Base-by-base conservation (phyloP, 495 filamentous ascomycete species). In the Tetracladium setigerum region DNA sequence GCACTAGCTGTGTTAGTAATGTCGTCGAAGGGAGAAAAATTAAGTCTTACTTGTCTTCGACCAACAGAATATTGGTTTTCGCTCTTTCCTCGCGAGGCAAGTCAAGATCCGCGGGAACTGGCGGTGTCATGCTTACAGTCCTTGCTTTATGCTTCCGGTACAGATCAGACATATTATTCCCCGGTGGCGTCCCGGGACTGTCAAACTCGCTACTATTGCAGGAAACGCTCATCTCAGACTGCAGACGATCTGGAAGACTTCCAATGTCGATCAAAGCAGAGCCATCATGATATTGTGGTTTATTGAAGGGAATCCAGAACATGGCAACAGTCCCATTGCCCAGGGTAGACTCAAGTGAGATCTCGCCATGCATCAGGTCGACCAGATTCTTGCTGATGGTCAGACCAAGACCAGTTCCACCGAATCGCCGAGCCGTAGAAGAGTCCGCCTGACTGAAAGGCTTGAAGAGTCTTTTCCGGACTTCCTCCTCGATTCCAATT, bases 391-490 rank as follows among this genome's bases (percentile, higher is more conserved):
- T 89, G 62, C 78, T 85, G 46, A 95, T 92, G 4, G 86, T 87
- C 30, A 92, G 62, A 1, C 88, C 88, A 1, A 91, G 63, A 2
- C 87, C 87, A 4, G 87, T 94, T 2, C 89, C 88, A 18, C 87
- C 87, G 61, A 87, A 92, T 24, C 75, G 74, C 35, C 83, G 73
- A 9, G 80, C 82, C 5, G 82, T 86, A 2, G 84, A 87, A 16
- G 87, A 73, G 54, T 92, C 89, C 18, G 87, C 87, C 59, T 92
- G 87, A 37, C 80, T 84, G 56, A 94, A 95, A 1, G 89, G 89
- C 33, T 84, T 84, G 69, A 95, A 95, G 2, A 95, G 70, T 13
- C 75, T 77, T 52, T 78, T 78, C 13, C 76, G 65, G 0, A 88
- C 83, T 42, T 81, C 77, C 32, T 89, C 83, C 37, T 85, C 81